Evolutionary conservation across 805 yeast species (phyloP).

Genomic region (Candida morakotiae): DNA sequence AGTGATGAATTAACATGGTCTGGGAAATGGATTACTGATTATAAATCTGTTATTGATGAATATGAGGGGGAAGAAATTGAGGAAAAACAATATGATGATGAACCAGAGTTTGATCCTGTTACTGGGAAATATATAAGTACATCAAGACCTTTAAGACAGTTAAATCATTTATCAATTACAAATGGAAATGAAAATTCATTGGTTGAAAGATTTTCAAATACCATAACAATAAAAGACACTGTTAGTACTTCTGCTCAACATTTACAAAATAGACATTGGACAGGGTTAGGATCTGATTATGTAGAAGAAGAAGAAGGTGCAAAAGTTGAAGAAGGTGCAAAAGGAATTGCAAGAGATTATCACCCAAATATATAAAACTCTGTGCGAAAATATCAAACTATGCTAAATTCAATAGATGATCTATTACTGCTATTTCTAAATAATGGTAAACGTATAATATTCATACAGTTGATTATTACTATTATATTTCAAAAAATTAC

Average conservation of each 20-base stretch:
- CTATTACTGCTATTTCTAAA: background rate
- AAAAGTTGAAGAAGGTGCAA: conserved; percentile 70
- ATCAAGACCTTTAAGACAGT: conserved; percentile 71
- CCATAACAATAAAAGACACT: conserved; percentile 67
- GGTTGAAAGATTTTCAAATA: conserved; percentile 52
- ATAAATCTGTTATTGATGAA: conserved; percentile 46
- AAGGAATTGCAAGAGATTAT: conserved; percentile 91
- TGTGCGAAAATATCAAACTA: conserved; percentile 2
- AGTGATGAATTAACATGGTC: conserved; percentile 80
- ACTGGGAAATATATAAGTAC: conserved; percentile 71
- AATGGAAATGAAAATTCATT: conserved; percentile 32
- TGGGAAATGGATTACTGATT: conserved; percentile 88
- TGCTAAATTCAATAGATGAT: conserved; percentile 7
- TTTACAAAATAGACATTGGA: conserved; percentile 75
- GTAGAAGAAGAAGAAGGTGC: conserved; percentile 61
- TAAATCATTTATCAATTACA: conserved; percentile 57
- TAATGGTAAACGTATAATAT: conserved; percentile 1
- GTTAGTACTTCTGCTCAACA: conserved; percentile 84
- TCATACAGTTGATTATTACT: conserved; percentile 3
- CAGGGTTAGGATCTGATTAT: conserved; percentile 88
- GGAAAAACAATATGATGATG: conserved; percentile 22
- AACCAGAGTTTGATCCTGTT: conserved; percentile 84
- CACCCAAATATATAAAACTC: conserved; percentile 15
- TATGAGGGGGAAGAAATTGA: conserved; percentile 29
- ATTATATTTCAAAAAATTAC: conserved; percentile 2